Evolutionary conservation across 306 rosid genomes (phyloP), one percentile per base, ranked within the genome.

Genomic region (Aeschynomene evenia): DNA sequence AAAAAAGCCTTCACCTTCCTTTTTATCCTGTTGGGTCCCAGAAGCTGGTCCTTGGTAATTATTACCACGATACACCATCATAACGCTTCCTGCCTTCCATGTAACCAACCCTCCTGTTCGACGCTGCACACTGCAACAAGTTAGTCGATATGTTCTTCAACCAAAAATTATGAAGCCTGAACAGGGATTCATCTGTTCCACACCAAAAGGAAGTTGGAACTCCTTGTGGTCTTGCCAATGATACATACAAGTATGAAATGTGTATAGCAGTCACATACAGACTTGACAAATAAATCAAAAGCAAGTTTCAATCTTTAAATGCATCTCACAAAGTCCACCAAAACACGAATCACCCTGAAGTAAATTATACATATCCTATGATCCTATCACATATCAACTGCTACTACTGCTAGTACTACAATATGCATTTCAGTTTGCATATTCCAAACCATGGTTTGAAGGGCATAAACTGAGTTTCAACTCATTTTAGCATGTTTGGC

Each of bases 51-150:
- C 91, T 68, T 87, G 86, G 77, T 95, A 95, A 72, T 91, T 77
- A 71, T 54, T 62, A 69, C 99, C 99, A 16, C 96, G 95, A 78
- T 87, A 95, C 78, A 95, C 97, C 65, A 95, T 80, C 99, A 91
- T 95, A 54, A 91, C 91, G 79, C 99, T 95, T 55, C 99, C 99
- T 1, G 97, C 81, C 71, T 79, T 81, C 99, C 99, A 95, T 5
- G 88, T 63, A 66, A 95, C 91, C 74, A 95, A 82, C 51, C 99
- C 99, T 63, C 97, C 96, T 3, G 97, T 95, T 66, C 99, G 88
- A 56, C 91, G 92, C 99, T 95, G 96, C 65, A 79, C 92, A 85
- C 77, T 65, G 85, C 66, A 81, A 73, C 79, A 69, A 60, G 70
- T 94, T 82, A 94, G 88, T 79, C 51, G 58, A 80, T 78, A 71